phyloP scores from a whole-genome alignment of 2,329 filamentous ascomycete species.

The Cercospora sp. region DNA sequence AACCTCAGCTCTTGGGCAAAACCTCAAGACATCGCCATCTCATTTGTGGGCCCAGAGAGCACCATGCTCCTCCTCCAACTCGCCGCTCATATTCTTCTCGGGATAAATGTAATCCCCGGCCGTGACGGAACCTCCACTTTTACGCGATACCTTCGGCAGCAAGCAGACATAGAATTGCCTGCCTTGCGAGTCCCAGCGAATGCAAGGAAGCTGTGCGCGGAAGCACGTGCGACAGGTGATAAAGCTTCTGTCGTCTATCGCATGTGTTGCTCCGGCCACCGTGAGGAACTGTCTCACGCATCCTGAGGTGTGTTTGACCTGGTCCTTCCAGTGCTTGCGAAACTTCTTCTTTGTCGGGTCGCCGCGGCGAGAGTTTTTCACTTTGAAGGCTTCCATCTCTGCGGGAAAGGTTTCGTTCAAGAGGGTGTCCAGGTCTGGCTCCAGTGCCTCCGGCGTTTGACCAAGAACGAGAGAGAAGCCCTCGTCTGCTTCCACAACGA shows the following conservation, averaged over 20 bases:
- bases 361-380: neutral
- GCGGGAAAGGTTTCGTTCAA: neutral
- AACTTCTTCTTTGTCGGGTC: neutral
- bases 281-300: neutral
- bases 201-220: neutral
- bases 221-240: neutral
- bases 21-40: neutral
- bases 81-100: neutral
- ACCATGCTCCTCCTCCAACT: neutral
- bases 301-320: neutral
- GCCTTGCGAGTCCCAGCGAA: no score
- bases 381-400: neutral
- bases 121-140: no score
- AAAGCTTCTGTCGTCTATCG: neutral
- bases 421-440: neutral
- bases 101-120: neutral
- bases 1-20: neutral
- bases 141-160: neutral
- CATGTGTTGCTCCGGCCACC: neutral
- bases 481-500: neutral
- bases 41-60: neutral
- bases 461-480: neutral
- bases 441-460: neutral
- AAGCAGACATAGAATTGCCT: neutral
- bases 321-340: neutral